These are phyloP conservation scores for Alternaria ethzedia DNA, from an alignment of 2,329 filamentous ascomycete genomes.

Conservation along the genomic window DNA sequence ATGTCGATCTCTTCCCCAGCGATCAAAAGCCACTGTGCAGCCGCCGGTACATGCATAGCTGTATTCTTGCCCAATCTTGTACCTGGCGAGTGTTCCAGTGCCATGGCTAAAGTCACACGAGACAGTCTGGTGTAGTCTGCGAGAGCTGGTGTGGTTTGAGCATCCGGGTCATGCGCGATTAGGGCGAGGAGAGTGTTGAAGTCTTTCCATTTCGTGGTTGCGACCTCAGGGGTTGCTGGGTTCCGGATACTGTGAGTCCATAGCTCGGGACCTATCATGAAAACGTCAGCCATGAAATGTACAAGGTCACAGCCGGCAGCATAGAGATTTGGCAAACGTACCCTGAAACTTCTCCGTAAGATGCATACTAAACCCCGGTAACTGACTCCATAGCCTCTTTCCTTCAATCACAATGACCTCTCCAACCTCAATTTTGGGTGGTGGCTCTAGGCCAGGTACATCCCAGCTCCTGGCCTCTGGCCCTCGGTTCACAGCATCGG, in stretches of 20 bases:
- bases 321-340: background rate
- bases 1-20: background rate
- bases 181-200: background rate
- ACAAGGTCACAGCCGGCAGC: background rate
- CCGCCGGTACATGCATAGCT: background rate
- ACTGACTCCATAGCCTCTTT: background rate
- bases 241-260: background rate
- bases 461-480: background rate
- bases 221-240: background rate
- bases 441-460: background rate
- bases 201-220: background rate
- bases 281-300: background rate
- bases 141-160: background rate
- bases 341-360: background rate
- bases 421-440: background rate
- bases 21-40: background rate
- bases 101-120: background rate
- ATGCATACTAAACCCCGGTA: background rate
- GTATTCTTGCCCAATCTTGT: background rate
- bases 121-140: background rate
- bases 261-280: background rate
- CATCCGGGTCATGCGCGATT: background rate
- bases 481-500: background rate
- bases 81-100: background rate
- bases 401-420: background rate